Percentiles rank a stretch among this genome's conserved stretches.
Evolutionary conservation across 768 basidiomycete species (phyloP).

Genomic region (Boletales sp.): DNA sequence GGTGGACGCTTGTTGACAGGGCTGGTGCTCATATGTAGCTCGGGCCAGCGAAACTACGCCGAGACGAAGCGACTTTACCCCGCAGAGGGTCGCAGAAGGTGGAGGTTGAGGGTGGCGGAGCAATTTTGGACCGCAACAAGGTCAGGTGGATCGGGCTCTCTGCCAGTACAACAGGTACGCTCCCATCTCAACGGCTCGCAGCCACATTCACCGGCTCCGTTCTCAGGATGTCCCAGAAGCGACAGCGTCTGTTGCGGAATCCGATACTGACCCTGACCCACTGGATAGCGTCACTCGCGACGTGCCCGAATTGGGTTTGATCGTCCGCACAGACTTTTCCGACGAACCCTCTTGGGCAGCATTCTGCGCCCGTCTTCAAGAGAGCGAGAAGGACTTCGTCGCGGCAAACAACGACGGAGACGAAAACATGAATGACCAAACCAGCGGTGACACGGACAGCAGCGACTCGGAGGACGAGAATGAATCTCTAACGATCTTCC

Average conservation of each 20-base stretch:
- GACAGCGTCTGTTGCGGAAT: conserved; percentile 19
- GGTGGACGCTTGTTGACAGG: neutral
- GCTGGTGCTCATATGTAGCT: conserved; percentile 5
- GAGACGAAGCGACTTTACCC: conserved; percentile 43
- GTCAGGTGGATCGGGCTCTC: conserved; percentile 19
- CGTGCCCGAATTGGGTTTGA: conserved; percentile 51
- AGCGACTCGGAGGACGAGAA: conserved; percentile 30
- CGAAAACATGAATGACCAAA: conserved; percentile 5
- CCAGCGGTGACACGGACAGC: neutral
- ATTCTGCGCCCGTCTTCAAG: conserved; percentile 49
- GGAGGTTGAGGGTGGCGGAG: conserved; percentile 50
- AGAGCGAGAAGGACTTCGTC: conserved; percentile 56
- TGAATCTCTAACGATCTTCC: conserved; percentile 45
- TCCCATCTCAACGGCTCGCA: neutral
- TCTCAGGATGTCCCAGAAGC: conserved; percentile 15
- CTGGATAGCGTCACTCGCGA: conserved; percentile 46
- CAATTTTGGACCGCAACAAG: conserved; percentile 41
- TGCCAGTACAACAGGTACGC: neutral
- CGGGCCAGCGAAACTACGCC: conserved; percentile 39
- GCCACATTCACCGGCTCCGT: neutral
- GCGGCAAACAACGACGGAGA: conserved; percentile 22
- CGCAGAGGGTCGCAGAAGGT: conserved; percentile 53
- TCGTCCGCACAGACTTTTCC: conserved; percentile 73
- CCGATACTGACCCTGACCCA: conserved; percentile 48
- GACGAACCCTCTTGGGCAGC: conserved; percentile 62